These are phyloP conservation scores for Rosellinia necatrix DNA, from an alignment of 2,329 filamentous ascomycete species.

Conservation along the genomic window DNA sequence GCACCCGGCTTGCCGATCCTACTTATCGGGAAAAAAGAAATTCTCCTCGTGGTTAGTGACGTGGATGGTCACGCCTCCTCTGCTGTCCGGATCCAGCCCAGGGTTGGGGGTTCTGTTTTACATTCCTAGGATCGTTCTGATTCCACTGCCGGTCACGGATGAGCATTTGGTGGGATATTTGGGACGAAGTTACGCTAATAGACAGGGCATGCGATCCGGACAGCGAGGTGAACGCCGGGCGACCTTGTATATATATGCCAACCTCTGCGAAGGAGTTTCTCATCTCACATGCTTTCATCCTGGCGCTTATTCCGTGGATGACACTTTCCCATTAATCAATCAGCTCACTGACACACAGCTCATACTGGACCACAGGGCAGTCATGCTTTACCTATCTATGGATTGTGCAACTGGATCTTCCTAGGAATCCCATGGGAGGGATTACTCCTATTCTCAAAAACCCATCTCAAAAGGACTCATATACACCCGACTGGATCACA, in stretches of 20 bases:
- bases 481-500: slow-evolving; percentile 5
- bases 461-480: neutral
- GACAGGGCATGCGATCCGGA: slow-evolving; percentile 50
- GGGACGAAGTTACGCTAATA: slow-evolving; percentile 41
- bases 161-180: slow-evolving; percentile 39
- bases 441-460: neutral
- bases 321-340: slow-evolving; percentile 5
- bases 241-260: slow-evolving; percentile 57
- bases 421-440: slow-evolving; percentile 13
- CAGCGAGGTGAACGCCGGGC: slow-evolving; percentile 57
- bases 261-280: slow-evolving; percentile 47
- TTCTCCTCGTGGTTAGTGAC: slow-evolving; percentile 34
- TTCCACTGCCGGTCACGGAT: slow-evolving; percentile 38
- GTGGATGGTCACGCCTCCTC: slow-evolving; percentile 41
- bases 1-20: slow-evolving; percentile 38
- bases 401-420: slow-evolving; percentile 10
- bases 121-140: slow-evolving; percentile 36
- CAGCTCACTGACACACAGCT: slow-evolving; percentile 30
- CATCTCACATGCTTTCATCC: slow-evolving; percentile 31
- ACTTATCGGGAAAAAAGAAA: slow-evolving; percentile 40
- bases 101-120: slow-evolving; percentile 37
- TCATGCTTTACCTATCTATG: neutral
- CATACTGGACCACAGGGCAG: slow-evolving; percentile 20
- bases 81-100: slow-evolving; percentile 48
- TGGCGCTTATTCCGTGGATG: slow-evolving; percentile 35